phyloP scores from a whole-genome alignment of 129 eudicot species.

The Helianthus annuus region DNA sequence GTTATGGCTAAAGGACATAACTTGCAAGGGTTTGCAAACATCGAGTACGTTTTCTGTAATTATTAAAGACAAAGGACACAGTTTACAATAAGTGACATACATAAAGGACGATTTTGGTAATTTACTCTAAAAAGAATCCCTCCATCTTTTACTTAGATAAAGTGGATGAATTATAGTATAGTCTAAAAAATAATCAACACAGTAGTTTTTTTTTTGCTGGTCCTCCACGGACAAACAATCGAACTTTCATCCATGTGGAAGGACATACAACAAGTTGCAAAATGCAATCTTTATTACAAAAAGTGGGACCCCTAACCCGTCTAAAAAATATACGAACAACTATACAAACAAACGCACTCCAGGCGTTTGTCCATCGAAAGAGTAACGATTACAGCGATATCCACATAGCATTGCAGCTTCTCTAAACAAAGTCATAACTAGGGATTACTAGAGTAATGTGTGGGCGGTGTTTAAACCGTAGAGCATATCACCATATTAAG shows the following conservation, averaged over 20 bases:
- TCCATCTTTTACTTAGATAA: background rate
- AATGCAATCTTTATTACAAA: background rate
- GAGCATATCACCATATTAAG: too few relatives aligned
- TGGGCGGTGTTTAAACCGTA: too few relatives aligned
- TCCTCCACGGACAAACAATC: background rate
- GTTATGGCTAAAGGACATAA: too few relatives aligned
- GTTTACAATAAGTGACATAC: too few relatives aligned
- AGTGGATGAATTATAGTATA: background rate
- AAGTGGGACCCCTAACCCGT: background rate
- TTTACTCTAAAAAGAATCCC: conserved; percentile 3
- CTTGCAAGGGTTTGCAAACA: too few relatives aligned
- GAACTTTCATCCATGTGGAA: background rate
- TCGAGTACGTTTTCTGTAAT: too few relatives aligned
- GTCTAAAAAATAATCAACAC: background rate
- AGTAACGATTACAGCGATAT: background rate
- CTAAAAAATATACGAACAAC: background rate
- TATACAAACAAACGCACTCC: background rate
- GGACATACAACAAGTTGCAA: background rate
- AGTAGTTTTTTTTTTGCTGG: background rate
- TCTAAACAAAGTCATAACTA: background rate
- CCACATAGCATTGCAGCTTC: background rate
- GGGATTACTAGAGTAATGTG: background rate
- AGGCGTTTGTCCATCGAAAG: background rate
- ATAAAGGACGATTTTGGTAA: too few relatives aligned
- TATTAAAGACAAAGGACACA: too few relatives aligned